Conservation (phyloP, 2,329 filamentous ascomycete species). For the Thielaviopsis populi region DNA sequence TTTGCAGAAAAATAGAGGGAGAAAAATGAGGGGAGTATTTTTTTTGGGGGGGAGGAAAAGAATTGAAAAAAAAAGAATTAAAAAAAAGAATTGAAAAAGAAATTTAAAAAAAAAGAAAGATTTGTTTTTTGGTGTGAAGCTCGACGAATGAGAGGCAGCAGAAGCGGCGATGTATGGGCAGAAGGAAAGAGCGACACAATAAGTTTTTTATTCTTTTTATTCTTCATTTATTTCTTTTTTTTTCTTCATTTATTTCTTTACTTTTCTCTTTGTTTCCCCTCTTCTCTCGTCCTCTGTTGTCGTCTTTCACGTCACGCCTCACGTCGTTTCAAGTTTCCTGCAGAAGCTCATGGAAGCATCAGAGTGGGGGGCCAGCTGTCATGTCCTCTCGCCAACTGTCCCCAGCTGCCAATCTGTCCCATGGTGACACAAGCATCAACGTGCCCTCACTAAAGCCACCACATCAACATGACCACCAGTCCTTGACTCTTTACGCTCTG, state of each 20-base stretch:
- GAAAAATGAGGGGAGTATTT: not conserved
- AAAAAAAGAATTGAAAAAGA: not conserved
- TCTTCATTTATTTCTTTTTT: not conserved
- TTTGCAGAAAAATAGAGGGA: not conserved
- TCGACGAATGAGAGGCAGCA: not conserved
- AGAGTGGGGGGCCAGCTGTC: not conserved
- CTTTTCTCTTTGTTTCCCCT: not conserved
- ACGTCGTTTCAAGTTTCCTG: not conserved
- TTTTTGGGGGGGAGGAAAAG: not conserved
- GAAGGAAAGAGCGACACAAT: too few relatives aligned
- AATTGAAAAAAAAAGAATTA: not conserved
- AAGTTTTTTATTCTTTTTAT: not conserved
- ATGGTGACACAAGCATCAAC: not conserved
- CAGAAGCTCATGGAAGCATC: conserved; percentile 12
- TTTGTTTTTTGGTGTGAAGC: not conserved
- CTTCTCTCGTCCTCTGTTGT: not conserved
- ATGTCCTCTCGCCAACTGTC: not conserved
- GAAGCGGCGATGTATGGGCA: not conserved
- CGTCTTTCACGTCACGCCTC: not conserved
- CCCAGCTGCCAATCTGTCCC: not conserved
- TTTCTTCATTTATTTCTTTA: not conserved
- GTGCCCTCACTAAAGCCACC: not conserved
- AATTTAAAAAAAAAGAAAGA: not conserved
- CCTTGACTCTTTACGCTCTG: too few relatives aligned
- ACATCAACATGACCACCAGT: too few relatives aligned